Base-by-base conservation (phyloP, 2,329 filamentous ascomycete genomes). In the Fusarium veterinarium region DNA sequence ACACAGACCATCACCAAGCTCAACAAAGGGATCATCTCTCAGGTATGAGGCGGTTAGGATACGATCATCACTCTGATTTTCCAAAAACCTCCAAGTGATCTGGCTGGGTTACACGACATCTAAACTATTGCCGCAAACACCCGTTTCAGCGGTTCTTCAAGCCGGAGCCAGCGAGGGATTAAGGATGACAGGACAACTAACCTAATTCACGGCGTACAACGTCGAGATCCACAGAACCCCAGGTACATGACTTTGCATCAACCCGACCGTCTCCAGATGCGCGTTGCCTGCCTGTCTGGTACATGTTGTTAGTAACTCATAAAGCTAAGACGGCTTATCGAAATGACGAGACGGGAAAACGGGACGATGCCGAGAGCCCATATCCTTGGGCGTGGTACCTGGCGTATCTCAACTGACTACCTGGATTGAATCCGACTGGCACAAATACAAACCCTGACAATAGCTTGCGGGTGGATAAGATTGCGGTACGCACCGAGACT, bases 81-180 rank as follows among this genome's bases (percentile, higher is more conserved):
- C 41, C 35, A 23, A 40, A 20, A 20, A 28, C n/a, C 30, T 33
- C n/a, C 40, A 61, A n/a, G 35, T 53, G 20, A 45, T 49, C 42
- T 51, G 48, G 64, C 23, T 56, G 31, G 41, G 69, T 61, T 58
- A 61, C 64, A 70, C 55, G 37, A 23, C 58, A 72, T 49, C 48
- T 33, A 23, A 51, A 46, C 42, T 40, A 67, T 52, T 48, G 41
- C 63, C 63, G 42, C 55, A 72, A 69, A 69, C 58, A 46, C 30
- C 64, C 64, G 66, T 46, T 45, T 45, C 25, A 51, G 49, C 20
- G 38, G 35, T 49, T 28, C 38, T 33, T 35, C 28, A 42, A 28
- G 17, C 41, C 31, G 28, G 25, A 42, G 51, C 51, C 23, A 51
- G 46, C 40, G 60, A 53, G 30, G 49, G 31, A 57, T 56, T 25